phyloP scores from a whole-genome alignment of 2,329 filamentous ascomycete genomes.

The Thelonectria rubi region DNA sequence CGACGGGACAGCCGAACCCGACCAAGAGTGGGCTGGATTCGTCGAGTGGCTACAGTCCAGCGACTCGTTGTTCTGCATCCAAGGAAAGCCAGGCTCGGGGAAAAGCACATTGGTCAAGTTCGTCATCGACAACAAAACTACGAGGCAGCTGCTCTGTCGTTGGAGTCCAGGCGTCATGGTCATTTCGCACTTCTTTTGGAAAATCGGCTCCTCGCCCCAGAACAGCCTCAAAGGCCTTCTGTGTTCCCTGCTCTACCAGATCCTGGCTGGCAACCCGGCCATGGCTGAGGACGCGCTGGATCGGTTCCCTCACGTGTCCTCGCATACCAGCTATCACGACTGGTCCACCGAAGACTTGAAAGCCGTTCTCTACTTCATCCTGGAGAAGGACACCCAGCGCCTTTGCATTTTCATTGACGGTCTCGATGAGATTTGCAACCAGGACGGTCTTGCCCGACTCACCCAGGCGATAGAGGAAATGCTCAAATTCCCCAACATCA shows the following conservation, averaged over 20 bases:
- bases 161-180: background rate
- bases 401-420: conserved; percentile 34
- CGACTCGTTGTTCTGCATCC: background rate
- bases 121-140: conserved; percentile 4
- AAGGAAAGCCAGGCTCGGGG: conserved; percentile 28
- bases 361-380: conserved; percentile 2
- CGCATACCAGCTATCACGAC: conserved; percentile 24
- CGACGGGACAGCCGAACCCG: background rate
- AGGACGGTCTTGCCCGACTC: conserved; percentile 9
- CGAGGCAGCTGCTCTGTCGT: rapidly evolving
- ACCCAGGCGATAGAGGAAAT: conserved; percentile 15
- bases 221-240: conserved; percentile 40
- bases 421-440: conserved; percentile 27
- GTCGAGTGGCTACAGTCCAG: conserved; percentile 20
- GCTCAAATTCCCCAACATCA: conserved; percentile 12
- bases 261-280: background rate
- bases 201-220: conserved; percentile 6
- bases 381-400: conserved; percentile 8
- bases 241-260: conserved; percentile 36
- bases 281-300: background rate
- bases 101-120: conserved; percentile 31
- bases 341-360: conserved; percentile 30
- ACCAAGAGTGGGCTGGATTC: background rate
- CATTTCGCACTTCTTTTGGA: conserved; percentile 23
- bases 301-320: conserved; percentile 16